These are phyloP conservation scores for Aspergillus thermomutatus DNA, from an alignment of 2,329 filamentous ascomycete species.

Conservation along the genomic window DNA sequence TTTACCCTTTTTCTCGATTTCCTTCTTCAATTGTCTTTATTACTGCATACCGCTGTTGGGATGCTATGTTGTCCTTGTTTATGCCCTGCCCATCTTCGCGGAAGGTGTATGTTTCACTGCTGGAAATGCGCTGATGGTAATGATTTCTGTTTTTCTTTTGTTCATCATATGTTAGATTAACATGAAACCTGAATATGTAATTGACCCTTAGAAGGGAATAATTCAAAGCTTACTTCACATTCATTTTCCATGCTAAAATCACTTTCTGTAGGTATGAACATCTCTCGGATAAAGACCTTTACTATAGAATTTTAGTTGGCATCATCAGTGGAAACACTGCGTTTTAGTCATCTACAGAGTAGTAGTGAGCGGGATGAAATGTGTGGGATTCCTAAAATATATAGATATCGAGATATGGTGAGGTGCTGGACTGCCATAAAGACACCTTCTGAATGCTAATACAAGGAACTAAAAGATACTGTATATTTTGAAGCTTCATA, in stretches of 20 bases:
- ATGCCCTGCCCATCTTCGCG: constrained; percentile 8
- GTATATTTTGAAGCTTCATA: too few relatives aligned
- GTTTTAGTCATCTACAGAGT: not conserved
- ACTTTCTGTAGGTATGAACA: not conserved
- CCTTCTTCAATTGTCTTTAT: constrained; percentile 10
- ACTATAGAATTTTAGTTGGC: not conserved
- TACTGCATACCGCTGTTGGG: constrained; percentile 18
- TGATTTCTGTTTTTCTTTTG: constrained; percentile 9
- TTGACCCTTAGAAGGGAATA: not conserved
- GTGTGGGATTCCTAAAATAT: not conserved
- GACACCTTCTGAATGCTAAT: not conserved
- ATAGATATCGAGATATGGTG: too few relatives aligned
- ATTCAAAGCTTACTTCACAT: not conserved
- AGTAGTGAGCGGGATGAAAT: not conserved
- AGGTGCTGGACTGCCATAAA: too few relatives aligned
- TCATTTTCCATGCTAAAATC: not conserved
- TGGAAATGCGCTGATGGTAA: constrained; percentile 17
- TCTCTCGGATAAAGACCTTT: not conserved
- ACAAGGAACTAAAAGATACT: too few relatives aligned
- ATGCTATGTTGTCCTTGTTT: constrained; percentile 12
- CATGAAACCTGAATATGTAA: constrained; percentile 6
- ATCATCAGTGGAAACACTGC: not conserved
- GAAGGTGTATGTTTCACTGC: constrained; percentile 15
- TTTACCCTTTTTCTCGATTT: constrained; percentile 3
- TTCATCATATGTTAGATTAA: not conserved